Conservation (phyloP, 345 rosid species). For the Mallotus nudiflorus region DNA sequence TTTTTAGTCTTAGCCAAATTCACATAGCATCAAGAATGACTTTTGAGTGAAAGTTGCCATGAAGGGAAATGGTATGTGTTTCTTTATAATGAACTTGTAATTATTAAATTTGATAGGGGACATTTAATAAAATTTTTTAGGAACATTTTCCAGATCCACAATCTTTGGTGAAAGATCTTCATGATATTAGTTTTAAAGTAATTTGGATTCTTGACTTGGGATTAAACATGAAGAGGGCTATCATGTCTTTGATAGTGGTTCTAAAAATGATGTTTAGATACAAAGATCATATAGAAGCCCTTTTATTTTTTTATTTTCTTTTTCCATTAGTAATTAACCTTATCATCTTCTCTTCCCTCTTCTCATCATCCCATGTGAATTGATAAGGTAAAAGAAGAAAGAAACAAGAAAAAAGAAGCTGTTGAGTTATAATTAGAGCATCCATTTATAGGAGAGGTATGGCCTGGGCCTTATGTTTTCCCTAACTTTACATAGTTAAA, state of each 20-base stretch:
- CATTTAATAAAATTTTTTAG: slow-evolving; percentile 34
- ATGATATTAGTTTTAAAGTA: slow-evolving; percentile 69
- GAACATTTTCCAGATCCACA: slow-evolving; percentile 69
- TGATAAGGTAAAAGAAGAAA: no score
- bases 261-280: slow-evolving; percentile 63
- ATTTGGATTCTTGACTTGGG: slow-evolving; percentile 97
- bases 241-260: slow-evolving; percentile 65
- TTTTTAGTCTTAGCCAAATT: not conserved
- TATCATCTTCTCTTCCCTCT: not conserved
- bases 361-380: no score
- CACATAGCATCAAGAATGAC: not conserved
- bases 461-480: slow-evolving; percentile 94
- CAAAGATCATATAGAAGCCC: slow-evolving; percentile 61
- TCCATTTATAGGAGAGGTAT: slow-evolving; percentile 69
- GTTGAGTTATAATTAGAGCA: slow-evolving; percentile 11
- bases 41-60: not conserved
- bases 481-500: slow-evolving; percentile 81
- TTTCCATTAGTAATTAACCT: slow-evolving; percentile 6
- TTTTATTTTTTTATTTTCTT: slow-evolving; percentile 51
- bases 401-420: not conserved
- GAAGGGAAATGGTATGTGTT: not conserved
- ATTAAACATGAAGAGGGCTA: slow-evolving; percentile 79
- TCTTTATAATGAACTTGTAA: not conserved
- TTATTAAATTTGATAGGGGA: not conserved
- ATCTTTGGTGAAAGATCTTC: slow-evolving; percentile 61